Conservation (phyloP, 306 rosid species). For the Oxytropis ochrocephala region DNA sequence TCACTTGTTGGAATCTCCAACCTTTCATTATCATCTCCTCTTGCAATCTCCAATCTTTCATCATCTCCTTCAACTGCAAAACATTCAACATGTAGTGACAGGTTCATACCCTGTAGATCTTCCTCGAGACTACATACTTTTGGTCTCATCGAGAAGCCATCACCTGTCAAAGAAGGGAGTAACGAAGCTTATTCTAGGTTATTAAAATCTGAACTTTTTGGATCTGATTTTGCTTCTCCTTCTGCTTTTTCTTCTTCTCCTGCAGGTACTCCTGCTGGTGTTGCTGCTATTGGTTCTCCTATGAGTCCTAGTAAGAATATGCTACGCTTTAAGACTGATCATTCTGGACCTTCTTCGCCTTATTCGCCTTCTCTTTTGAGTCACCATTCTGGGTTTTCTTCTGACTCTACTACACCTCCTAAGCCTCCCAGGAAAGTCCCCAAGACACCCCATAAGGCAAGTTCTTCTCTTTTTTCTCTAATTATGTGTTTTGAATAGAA, state of each 20-base stretch:
- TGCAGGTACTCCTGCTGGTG: constrained; percentile 40
- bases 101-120: constrained; percentile 95
- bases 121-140: constrained; percentile 91
- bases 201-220: constrained; percentile 79
- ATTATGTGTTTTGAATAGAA: not conserved
- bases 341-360: constrained; percentile 66
- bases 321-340: constrained; percentile 80
- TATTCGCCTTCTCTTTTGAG: constrained; percentile 72
- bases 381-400: constrained; percentile 39
- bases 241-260: constrained; percentile 40
- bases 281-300: constrained; percentile 41
- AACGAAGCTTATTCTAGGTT: constrained; percentile 74
- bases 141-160: constrained; percentile 66
- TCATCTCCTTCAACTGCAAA: constrained; percentile 63
- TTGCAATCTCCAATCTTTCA: constrained; percentile 46
- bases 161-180: constrained; percentile 84
- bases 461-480: not conserved
- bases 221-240: constrained; percentile 82
- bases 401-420: constrained; percentile 72
- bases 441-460: constrained; percentile 93
- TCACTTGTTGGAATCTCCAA: constrained; percentile 49
- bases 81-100: constrained; percentile 68
- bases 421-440: constrained; percentile 96
- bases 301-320: constrained; percentile 90
- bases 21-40: constrained; percentile 44